Evolutionary conservation across 441 rosid species (phyloP).

Genomic region (Codiaeum variegatum): DNA sequence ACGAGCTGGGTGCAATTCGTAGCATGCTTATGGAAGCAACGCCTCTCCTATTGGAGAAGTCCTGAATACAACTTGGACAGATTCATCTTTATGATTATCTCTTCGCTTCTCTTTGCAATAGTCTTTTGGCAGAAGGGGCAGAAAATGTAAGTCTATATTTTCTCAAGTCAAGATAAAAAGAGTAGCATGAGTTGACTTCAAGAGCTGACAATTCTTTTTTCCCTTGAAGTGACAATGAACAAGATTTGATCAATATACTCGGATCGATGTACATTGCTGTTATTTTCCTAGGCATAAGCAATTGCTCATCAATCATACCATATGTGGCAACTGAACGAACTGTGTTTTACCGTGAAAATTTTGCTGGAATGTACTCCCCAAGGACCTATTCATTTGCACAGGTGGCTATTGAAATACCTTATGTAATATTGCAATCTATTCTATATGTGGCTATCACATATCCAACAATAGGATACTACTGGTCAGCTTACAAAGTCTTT

Average conservation of each 20-base stretch:
- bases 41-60: conserved; percentile 72
- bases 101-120: conserved; percentile 41
- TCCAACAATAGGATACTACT: conserved; percentile 39
- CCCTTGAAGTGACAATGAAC: conserved; percentile 44
- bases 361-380: conserved; percentile 68
- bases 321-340: conserved; percentile 48
- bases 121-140: conserved; percentile 62
- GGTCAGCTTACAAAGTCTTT: conserved; percentile 36
- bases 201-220: too few species aligned
- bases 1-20: conserved; percentile 47
- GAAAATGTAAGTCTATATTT: conserved; percentile 37
- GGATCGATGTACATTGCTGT: conserved; percentile 49
- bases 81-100: conserved; percentile 26
- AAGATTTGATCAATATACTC: conserved; percentile 45
- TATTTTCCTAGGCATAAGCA: conserved; percentile 52
- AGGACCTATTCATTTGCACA: conserved; percentile 65
- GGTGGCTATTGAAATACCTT: conserved; percentile 49
- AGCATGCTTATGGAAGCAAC: conserved; percentile 69
- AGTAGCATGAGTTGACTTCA: too few species aligned
- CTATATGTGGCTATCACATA: conserved; percentile 36
- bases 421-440: conserved; percentile 28
- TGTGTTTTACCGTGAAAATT: conserved; percentile 60
- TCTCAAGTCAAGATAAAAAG: too few species aligned
- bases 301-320: conserved; percentile 46
- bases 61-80: conserved; percentile 60